phyloP scores from a whole-genome alignment of 2,329 filamentous ascomycete genomes.

The Diaporthe aspalathi region DNA sequence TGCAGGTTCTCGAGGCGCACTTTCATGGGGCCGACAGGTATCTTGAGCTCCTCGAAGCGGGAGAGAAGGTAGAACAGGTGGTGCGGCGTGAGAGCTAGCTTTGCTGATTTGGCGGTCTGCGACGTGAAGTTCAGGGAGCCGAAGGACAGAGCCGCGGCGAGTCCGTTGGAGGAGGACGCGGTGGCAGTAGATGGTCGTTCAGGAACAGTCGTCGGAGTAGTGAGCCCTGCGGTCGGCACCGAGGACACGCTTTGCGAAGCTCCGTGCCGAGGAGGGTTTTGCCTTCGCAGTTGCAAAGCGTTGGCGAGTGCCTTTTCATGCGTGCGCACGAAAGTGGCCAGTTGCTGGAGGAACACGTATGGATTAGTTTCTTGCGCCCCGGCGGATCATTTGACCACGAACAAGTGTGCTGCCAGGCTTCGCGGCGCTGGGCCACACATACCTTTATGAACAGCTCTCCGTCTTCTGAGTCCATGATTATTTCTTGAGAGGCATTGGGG shows the following conservation, averaged over 20 bases:
- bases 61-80: constrained; percentile 97
- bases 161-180: constrained; percentile 75
- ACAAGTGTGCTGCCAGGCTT: not conserved
- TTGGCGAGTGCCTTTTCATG: constrained; percentile 98
- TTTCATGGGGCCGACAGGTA: constrained; percentile 95
- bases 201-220: constrained; percentile 65
- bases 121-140: constrained; percentile 88
- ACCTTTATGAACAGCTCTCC: constrained; percentile 91
- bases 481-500: constrained; percentile 61
- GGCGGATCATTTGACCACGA: not conserved
- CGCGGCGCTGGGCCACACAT: constrained; percentile 45
- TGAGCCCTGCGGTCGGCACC: constrained; percentile 56
- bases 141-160: constrained; percentile 88
- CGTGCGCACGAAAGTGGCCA: constrained; percentile 94
- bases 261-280: constrained; percentile 75
- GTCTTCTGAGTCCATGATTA: constrained; percentile 88
- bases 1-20: constrained; percentile 95
- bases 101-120: constrained; percentile 86
- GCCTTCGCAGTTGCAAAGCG: constrained; percentile 86
- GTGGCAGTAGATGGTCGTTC: constrained; percentile 72
- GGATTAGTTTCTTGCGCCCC: constrained; percentile 45
- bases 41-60: constrained; percentile 91
- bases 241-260: constrained; percentile 73
- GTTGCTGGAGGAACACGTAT: constrained; percentile 71
- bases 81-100: constrained; percentile 92